Base-by-base conservation (phyloP, 2,329 filamentous ascomycete species). In the Neofusicoccum umdonicola region DNA sequence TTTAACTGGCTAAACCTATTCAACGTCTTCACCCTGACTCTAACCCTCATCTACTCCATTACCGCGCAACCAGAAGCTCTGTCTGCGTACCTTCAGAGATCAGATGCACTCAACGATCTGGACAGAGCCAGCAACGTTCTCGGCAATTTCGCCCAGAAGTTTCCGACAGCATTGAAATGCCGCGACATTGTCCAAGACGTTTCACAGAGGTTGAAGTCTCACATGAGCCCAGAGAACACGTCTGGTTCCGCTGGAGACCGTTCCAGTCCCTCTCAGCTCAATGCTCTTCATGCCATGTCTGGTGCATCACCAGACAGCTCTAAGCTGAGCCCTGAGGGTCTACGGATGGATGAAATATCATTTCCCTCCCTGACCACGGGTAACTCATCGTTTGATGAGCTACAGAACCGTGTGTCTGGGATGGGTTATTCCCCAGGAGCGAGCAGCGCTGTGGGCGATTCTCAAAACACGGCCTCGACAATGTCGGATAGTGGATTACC, bases 1-100 rank as follows among this genome's bases (percentile, higher is more conserved):
- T 79, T 78, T 66, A 80, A 80, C 66, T 81, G 77, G 77, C 67
- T 80, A 3, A 79, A 79, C 41, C 69, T 81, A 5, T 73, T 81
- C 2, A 69, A 73, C 1, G 65, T 82, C 1, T 83, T 81, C 66
- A 82, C 78, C 1, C 72, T 76, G 1, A 76, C 78, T 0, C 68
- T 83, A 3, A 78, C 79, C 1, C 72, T 82, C 3, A 76, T 82
- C 37, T 82, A 82, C 64, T 76, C 80, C 0, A 77, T 76, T 1
- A 81, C 78, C 0, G 78, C 73, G 0, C 76, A 78, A 50, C 76
- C 77, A 0, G 74, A 80, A 17, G 51, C 61, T 2, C 54, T 70
- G 6, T 47, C 62, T 8, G 60, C 58, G 11, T 68, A 66, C 15
- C 41, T 67, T 8, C 57, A 65, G 54, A 50, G 66, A n/a, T 60